Base-by-base conservation (phyloP, 140 eudicot genomes). In the Cichorium intybus region DNA sequence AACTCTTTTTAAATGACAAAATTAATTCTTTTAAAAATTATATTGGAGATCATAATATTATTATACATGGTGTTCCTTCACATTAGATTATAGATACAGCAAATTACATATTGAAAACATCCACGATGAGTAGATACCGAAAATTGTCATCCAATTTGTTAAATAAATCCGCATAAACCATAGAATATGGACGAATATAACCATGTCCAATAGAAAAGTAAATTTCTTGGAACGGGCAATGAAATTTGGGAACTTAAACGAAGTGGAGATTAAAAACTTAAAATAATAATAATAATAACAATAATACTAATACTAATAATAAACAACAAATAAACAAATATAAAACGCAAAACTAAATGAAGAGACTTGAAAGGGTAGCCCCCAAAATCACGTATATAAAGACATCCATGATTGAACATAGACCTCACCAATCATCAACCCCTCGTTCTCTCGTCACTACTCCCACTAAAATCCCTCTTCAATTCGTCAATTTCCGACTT, bases 311-410 rank as follows among this genome's bases (percentile, higher is more conserved):
- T 39, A 39, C 11, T 39, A 39, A 39, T 39, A 12, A 9, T n/a
- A 7, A 56, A 17, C 28, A 7, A 9, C 6, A 56, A 29, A 56
- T 16, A 3, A 29, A 51, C 10, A 21, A 58, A 29, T n/a, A 16
- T 3, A 15, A 57, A 29, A n/a, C 4, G 11, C n/a, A 57, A 46
- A 31, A 31, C 24, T 52, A 7, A 66, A 43, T 43, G 60, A 75
- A 48, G 75, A 11, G 24, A 51, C 22, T 7, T 51, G 80, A 75
- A 75, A 68, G 60, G 68, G 24, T 47, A 17, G 39, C 69, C 79
- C 79, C 56, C 66, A 66, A 74, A 39, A 60, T 68, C 70, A 68
- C 70, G 75, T 75, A 75, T 75, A 75, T 59, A 75, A 75, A 75
- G 80, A 31, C 66, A 60, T 18, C 65, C 54, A 68, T 68, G 63